These are phyloP conservation scores for Galerina sulciceps DNA, from an alignment of 768 basidiomycete genomes.

Conservation along the genomic window DNA sequence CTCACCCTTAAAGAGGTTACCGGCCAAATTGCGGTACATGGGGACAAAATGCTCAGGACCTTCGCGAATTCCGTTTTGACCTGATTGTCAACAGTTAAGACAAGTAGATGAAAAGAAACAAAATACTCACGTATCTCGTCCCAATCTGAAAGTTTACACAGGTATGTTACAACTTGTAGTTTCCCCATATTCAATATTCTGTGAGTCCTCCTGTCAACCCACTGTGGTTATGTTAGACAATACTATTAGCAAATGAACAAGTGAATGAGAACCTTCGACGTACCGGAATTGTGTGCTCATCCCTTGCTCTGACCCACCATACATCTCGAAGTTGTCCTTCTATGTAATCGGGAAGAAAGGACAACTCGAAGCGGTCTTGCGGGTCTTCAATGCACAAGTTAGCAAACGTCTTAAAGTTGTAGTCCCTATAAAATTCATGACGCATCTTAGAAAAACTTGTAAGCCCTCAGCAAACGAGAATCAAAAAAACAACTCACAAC, in stretches of 20 bases:
- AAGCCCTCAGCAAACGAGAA: not conserved
- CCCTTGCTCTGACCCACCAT: constrained; percentile 30
- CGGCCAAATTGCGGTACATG: constrained; percentile 20
- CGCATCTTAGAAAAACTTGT: constrained; percentile 5
- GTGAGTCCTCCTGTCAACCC: constrained; percentile 15
- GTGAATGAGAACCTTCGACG: not conserved
- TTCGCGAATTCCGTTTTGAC: constrained; percentile 20
- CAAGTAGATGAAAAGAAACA: not conserved
- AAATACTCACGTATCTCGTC: constrained; percentile 21
- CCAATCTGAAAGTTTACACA: constrained; percentile 20
- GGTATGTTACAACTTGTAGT: constrained; percentile 16
- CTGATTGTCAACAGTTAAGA: constrained; percentile 8
- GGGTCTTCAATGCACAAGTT: constrained; percentile 17
- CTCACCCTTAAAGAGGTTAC: constrained; percentile 15
- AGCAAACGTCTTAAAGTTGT: constrained; percentile 17
- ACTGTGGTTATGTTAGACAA: constrained; percentile 5
- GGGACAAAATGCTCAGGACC: constrained; percentile 28
- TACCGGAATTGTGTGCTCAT: constrained; percentile 26
- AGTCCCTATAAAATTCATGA: constrained; percentile 10
- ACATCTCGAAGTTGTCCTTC: constrained; percentile 18
- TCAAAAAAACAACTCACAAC: constrained; percentile 54
- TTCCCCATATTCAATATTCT: constrained; percentile 21
- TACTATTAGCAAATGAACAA: not conserved
- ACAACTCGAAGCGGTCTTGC: constrained; percentile 25
- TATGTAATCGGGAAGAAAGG: constrained; percentile 26